Base-by-base conservation (phyloP, 169 alveolate species). In the Plasmodium vivax region DNA sequence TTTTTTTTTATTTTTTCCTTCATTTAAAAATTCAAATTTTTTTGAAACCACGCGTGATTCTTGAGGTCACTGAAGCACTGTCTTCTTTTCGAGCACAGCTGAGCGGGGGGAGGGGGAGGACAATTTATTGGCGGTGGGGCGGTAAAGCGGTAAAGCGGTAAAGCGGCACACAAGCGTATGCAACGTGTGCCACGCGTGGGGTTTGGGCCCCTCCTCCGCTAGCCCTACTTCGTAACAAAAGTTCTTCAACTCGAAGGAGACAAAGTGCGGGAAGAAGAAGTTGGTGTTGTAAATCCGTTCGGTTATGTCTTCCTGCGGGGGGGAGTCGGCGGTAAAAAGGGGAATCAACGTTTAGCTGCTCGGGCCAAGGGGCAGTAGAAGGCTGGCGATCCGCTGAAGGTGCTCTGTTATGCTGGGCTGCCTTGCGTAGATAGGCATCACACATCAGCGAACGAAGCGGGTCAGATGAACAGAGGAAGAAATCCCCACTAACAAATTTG, bases 241-340 rank as follows among this genome's bases (percentile, higher is more conserved):
- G 54, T 88, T 88, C 51, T 88, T 88, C 73, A 88, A 68, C 82
- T 88, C 94, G 14, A 79, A 88, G 73, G 94, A 88, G 2, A 88
- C 94, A 88, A 88, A 88, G 71, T 88, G 94, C 27, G 94, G 94
- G 83, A 88, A 88, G 30, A 80, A 79, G 30, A 88, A 88, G 71
- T 51, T 72, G 27, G 94, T 88, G 62, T 68, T 88, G 43, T 88
- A 81, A n/a, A 88, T 79, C 56, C 56, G 45, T 43, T 88, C 91
- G 14, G 38, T 62, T 38, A 88, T 71, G 27, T 81, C 91, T 45
- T 88, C 90, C 94, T 88, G 85, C 12, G 51, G 23, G 72, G 9
- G n/a, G 54, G 10, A n/a, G 5, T 51, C 27, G 62, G 16, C 3
- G 43, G 62, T 54, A 47, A 51, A 30, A 73, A 74, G 19, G 79